Evolutionary conservation across 2,329 filamentous ascomycete species (phyloP).

Genomic region (Fusarium oxysporum): DNA sequence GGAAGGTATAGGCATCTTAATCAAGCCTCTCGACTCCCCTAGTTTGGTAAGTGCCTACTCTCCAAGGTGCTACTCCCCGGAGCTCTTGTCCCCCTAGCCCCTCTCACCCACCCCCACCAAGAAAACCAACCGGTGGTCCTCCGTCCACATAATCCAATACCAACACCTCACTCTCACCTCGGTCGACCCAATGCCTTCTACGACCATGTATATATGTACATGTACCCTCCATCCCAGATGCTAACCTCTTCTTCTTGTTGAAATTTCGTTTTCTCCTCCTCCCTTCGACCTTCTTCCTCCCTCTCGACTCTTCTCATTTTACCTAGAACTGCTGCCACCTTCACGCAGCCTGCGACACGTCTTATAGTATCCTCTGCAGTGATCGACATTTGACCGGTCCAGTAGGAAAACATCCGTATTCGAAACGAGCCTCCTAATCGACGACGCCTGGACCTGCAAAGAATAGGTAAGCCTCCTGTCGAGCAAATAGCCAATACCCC

Average conservation of each 20-base stretch:
- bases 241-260: conserved; percentile 16
- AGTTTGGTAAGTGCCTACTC: neutral
- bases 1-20: neutral
- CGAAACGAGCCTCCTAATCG: conserved; percentile 24
- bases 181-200: conserved; percentile 7
- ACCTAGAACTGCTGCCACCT: neutral
- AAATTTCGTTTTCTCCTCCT: conserved; percentile 23
- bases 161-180: neutral
- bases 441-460: conserved; percentile 9
- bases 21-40: conserved; percentile 10
- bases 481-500: conserved; percentile 9
- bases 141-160: conserved; percentile 29
- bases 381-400: conserved; percentile 33
- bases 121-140: conserved; percentile 33
- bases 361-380: conserved; percentile 1
- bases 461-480: conserved; percentile 27
- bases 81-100: conserved; percentile 22
- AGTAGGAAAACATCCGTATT: conserved; percentile 10
- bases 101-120: neutral
- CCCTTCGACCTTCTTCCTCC: neutral
- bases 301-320: neutral
- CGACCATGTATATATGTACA: conserved; percentile 31
- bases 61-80: conserved; percentile 2
- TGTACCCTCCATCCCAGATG: conserved; percentile 19
- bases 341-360: neutral